Conservation (phyloP, 352 stramenopile species). For the Globisporangium emineosum region DNA sequence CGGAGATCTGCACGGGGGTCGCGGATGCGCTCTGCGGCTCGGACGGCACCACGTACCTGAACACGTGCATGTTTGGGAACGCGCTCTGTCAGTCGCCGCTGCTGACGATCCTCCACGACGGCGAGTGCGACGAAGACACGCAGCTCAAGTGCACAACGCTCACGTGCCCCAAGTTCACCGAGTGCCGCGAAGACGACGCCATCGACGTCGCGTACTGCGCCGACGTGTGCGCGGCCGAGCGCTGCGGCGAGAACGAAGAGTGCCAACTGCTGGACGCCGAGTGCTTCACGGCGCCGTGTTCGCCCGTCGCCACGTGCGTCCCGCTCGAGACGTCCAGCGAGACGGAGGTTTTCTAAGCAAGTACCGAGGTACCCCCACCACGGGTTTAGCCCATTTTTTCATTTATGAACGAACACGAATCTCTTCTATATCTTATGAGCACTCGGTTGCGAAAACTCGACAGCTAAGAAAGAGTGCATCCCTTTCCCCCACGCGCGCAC, state of each 20-base stretch:
- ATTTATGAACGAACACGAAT: neutral
- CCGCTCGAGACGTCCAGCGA: slow-evolving; percentile 26
- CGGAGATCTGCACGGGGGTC: slow-evolving; percentile 33
- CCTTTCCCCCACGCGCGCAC: no score
- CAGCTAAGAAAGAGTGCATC: no score
- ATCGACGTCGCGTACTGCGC: slow-evolving; percentile 41
- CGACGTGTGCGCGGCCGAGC: slow-evolving; percentile 48
- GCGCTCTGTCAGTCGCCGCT: slow-evolving; percentile 24
- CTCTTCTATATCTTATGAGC: no score
- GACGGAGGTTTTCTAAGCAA: slow-evolving; percentile 16
- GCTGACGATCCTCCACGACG: slow-evolving; percentile 38
- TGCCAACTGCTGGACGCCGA: slow-evolving; percentile 42
- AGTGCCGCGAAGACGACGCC: slow-evolving; percentile 36
- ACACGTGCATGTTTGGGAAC: slow-evolving; percentile 29
- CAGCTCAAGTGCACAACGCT: slow-evolving; percentile 38
- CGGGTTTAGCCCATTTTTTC: neutral
- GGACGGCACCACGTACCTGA: slow-evolving; percentile 35
- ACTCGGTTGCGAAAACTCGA: no score
- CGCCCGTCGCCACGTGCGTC: slow-evolving; percentile 53
- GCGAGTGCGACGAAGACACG: slow-evolving; percentile 42
- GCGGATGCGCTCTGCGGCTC: slow-evolving; percentile 29
- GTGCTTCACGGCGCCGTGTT: slow-evolving; percentile 58
- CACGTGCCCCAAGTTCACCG: slow-evolving; percentile 43
- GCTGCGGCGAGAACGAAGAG: slow-evolving; percentile 38
- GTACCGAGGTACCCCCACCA: neutral